Conservation (phyloP, 2,329 filamentous ascomycete genomes). For the Didymella arachidicola region DNA sequence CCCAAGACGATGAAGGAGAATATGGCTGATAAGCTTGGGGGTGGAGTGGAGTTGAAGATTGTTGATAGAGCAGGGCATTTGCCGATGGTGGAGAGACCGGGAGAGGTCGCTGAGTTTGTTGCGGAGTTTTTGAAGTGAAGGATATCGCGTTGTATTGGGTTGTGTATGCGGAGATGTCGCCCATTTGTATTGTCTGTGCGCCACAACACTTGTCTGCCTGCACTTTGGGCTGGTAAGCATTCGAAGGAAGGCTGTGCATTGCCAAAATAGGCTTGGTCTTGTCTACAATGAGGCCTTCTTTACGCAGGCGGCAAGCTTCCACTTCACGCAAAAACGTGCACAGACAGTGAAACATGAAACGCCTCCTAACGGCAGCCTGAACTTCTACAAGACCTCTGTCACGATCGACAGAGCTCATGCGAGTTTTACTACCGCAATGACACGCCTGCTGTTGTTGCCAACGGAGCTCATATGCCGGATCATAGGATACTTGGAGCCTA, state of each 20-base stretch:
- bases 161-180: no score
- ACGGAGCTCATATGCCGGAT: neutral
- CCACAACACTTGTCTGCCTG: no score
- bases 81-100: slow-evolving; percentile 81
- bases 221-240: no score
- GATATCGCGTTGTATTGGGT: no score
- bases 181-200: no score
- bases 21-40: slow-evolving; percentile 62
- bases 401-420: neutral
- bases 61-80: slow-evolving; percentile 78
- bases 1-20: slow-evolving; percentile 78
- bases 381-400: neutral
- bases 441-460: neutral
- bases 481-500: neutral
- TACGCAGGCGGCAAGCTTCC: no score
- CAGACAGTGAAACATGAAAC: neutral
- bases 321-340: neutral
- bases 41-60: slow-evolving; percentile 66
- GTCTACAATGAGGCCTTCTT: no score
- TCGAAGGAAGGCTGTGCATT: no score
- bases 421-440: neutral
- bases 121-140: slow-evolving; percentile 33
- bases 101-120: slow-evolving; percentile 71
- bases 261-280: no score
- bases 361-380: neutral